Percentiles rank a stretch among this genome's conserved stretches.
These are phyloP conservation scores for Stipa capillata DNA, from an alignment of 176 grass and related monocot genomes.

Conservation along the genomic window DNA sequence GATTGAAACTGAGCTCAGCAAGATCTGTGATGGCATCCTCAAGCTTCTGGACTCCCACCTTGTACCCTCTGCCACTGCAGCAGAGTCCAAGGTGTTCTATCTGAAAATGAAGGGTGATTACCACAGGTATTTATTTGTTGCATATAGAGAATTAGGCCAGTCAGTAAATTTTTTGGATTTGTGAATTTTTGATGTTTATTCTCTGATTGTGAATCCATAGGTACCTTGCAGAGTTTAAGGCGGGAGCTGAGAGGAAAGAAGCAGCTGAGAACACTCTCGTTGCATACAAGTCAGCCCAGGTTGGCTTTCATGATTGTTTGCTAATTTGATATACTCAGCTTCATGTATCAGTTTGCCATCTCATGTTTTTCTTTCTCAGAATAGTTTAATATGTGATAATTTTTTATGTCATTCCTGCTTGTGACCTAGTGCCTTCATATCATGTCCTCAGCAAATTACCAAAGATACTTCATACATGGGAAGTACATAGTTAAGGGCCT, in stretches of 20 bases:
- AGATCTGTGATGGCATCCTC: constrained; percentile 61
- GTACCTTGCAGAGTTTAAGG: background rate
- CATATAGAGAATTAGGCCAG: background rate
- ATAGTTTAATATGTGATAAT: too few relatives aligned
- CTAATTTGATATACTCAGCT: background rate
- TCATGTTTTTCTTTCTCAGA: background rate
- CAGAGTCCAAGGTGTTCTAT: constrained; percentile 58
- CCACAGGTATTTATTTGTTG: constrained; percentile 31
- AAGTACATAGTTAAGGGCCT: background rate
- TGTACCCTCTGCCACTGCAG: constrained; percentile 27
- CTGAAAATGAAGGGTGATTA: constrained; percentile 65
- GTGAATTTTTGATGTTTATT: background rate
- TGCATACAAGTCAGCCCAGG: constrained; percentile 51
- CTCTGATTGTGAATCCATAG: background rate
- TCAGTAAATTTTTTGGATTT: background rate
- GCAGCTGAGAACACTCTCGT: constrained; percentile 48
- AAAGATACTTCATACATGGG: background rate
- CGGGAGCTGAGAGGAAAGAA: constrained; percentile 49
- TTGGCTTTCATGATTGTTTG: background rate
- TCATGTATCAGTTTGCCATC: background rate
- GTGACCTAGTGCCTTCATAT: background rate
- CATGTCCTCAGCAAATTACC: background rate
- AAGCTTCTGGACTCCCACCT: constrained; percentile 54
- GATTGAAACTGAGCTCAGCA: constrained; percentile 49
- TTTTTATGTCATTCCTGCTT: background rate